These are phyloP conservation scores for Barbarea vulgaris DNA, from an alignment of 345 rosid species.

Conservation along the genomic window DNA sequence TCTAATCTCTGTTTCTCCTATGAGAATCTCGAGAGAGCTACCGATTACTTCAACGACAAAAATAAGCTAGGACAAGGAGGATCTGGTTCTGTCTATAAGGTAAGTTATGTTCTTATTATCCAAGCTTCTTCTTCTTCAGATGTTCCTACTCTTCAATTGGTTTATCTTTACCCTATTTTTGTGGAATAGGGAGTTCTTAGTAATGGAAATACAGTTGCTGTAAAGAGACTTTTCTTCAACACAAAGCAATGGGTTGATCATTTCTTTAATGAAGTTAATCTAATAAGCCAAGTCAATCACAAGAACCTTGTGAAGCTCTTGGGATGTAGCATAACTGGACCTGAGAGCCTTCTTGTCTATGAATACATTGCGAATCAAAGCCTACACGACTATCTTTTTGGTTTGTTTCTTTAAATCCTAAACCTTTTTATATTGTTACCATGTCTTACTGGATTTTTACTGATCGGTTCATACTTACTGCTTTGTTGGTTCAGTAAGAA, in stretches of 20 bases:
- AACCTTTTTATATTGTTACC: background rate
- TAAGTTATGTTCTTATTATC: conserved; percentile 22
- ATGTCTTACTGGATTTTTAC: background rate
- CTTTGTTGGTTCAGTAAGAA: conserved; percentile 46
- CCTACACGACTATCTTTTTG: conserved; percentile 65
- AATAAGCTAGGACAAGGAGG: conserved; percentile 93
- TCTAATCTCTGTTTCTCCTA: conserved; percentile 77
- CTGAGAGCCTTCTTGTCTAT: conserved; percentile 85
- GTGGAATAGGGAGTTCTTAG: conserved; percentile 62
- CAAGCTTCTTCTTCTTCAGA: background rate
- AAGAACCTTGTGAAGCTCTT: conserved; percentile 78
- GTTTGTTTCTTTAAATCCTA: conserved; percentile 41
- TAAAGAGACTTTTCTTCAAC: conserved; percentile 86
- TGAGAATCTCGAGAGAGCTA: conserved; percentile 78
- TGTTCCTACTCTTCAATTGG: background rate
- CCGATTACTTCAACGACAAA: conserved; percentile 67
- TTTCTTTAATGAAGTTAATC: conserved; percentile 90
- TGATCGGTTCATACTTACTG: background rate
- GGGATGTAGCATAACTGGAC: conserved; percentile 91
- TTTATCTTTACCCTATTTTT: background rate
- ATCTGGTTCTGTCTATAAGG: conserved; percentile 88
- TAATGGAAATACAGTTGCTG: conserved; percentile 68
- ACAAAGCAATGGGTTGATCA: conserved; percentile 96
- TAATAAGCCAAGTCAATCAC: conserved; percentile 78
- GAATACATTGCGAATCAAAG: conserved; percentile 82